A percentile compares a stretch with the other conserved stretches of the same genome.
Conservation (phyloP, 345 rosid genomes). For the Brassica incana region DNA sequence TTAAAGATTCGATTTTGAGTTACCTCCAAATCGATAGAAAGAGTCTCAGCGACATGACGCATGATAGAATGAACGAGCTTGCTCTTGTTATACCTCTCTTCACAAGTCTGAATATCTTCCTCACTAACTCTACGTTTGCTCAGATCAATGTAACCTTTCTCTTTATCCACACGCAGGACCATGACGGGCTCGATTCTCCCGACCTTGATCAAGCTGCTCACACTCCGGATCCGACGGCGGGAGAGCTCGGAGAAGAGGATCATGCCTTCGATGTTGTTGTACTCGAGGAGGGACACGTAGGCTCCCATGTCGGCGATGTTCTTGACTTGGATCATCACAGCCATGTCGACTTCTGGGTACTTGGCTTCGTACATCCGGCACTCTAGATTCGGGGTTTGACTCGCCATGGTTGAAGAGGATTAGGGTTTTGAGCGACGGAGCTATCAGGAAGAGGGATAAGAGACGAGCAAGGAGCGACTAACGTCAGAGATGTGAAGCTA, state of each 20-base stretch:
- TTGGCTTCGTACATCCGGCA: conserved; percentile 93
- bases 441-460: not conserved
- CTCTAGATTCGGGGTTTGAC: conserved; percentile 66
- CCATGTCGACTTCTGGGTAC: conserved; percentile 98
- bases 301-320: conserved; percentile 99
- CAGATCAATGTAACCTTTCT: conserved; percentile 93
- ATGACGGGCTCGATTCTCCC: conserved; percentile 98
- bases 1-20: not conserved
- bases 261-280: conserved; percentile 98
- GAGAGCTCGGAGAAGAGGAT: conserved; percentile 98
- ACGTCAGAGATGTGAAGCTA: not conserved
- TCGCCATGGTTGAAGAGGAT: conserved; percentile 46
- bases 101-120: conserved; percentile 90
- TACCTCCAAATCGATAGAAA: conserved; percentile 90
- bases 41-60: conserved; percentile 96
- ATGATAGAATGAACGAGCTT: conserved; percentile 98
- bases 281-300: conserved; percentile 87
- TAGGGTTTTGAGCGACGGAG: conserved; percentile 39
- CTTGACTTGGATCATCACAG: conserved; percentile 98
- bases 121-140: conserved; percentile 94
- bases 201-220: conserved; percentile 88
- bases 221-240: conserved; percentile 96
- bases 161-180: conserved; percentile 97
- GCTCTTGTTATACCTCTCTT: conserved; percentile 98
- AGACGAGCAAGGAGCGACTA: conserved; percentile 10